Conservation (phyloP, 306 rosid genomes). For the Oemleria cerasiformis region DNA sequence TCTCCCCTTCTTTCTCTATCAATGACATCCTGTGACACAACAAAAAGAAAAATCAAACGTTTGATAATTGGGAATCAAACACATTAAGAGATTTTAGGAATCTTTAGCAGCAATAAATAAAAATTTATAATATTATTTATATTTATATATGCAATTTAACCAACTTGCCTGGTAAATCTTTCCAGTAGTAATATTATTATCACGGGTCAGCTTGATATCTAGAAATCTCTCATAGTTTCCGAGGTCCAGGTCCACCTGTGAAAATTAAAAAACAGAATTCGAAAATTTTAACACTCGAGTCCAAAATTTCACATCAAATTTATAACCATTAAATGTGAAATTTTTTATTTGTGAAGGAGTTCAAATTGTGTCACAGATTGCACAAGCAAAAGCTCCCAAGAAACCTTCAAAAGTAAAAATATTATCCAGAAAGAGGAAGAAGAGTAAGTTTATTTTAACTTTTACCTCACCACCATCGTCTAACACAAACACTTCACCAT, state of each 20-base stretch:
- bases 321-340: background rate
- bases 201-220: conserved; percentile 83
- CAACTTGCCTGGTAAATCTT: conserved; percentile 86
- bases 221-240: conserved; percentile 95
- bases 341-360: background rate
- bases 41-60: conserved; percentile 1
- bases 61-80: conserved; percentile 3
- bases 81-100: background rate
- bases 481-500: conserved; percentile 88
- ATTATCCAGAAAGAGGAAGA: background rate
- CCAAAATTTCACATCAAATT: background rate
- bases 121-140: background rate
- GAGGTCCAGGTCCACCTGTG: conserved; percentile 97
- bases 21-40: conserved; percentile 36
- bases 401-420: background rate
- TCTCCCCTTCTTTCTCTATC: conserved; percentile 51
- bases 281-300: conserved; percentile 2
- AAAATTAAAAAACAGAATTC: conserved; percentile 16
- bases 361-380: no score
- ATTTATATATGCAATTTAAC: background rate
- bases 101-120: background rate
- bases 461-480: conserved; percentile 98
- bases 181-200: conserved; percentile 91
- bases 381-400: background rate
- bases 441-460: conserved; percentile 1